Evolutionary conservation across 108 stramenopile genomes (phyloP), one percentile per base, ranked within the genome.

Genomic region (Epithemia pelagica): DNA sequence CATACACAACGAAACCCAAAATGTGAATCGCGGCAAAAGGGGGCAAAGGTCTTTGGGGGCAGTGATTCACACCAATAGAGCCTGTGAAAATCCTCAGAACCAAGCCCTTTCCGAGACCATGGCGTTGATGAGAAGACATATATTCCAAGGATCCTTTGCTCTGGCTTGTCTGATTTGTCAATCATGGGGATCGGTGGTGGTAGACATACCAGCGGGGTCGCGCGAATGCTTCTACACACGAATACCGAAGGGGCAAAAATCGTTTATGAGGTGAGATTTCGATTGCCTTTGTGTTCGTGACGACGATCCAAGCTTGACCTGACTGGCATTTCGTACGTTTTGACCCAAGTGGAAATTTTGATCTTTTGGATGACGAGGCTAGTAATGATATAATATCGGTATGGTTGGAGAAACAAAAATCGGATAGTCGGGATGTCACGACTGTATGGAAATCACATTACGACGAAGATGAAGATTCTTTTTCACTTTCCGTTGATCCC

Each of bases 401-500:
- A 0, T 62, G 58, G 53, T 52, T 81, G 0, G 55, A 55, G 15
- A 76, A 33, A 0, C 68, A 68, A 15, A 58, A 70, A 24, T 27
- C 52, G 7, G 15, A 46, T 46, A 5, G 10, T 46, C 15, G 10
- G 37, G 37, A 46, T 46, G 37, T 46, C 15, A 46, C 37, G 15
- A 46, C 37, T 46, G 26, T 85, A 30, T 86, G 86, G 77, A 65
- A 79, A 69, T 77, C 79, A n/a, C 60, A 68, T 56, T 62, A 58
- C 2, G 82, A 74, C 20, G 69, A 64, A 20, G 65, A 68, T 58
- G 85, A 86, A 73, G 88, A 84, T 10, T 64, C 61, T 20, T 90
- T 90, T 60, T 54, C 61, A 27, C 51, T 90, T 18, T 27, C 52
- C 2, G 67, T 70, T 15, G 64, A 53, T 54, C 73, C 28, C 28